Evolutionary conservation across 2,329 filamentous ascomycete genomes (phyloP), one percentile per base, ranked within the genome.

Genomic region (Colletotrichum echinochloae): DNA sequence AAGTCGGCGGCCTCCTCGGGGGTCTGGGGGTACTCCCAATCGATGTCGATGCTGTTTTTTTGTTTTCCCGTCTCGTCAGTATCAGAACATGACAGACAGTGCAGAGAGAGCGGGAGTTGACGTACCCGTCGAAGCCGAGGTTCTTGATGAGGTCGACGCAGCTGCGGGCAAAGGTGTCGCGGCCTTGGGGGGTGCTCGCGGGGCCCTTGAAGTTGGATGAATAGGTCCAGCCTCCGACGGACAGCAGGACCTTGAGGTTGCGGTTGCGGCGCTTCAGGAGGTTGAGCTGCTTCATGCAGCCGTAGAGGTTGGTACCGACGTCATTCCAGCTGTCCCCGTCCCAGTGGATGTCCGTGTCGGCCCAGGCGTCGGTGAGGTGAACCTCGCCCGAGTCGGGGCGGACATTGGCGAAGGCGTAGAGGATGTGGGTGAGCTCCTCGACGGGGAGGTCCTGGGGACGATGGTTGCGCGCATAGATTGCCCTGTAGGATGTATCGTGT

Each of bases 201-300:
- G 94, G 92, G 35, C 82, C 83, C n/a, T 88, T 87, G 81, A 98
- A 97, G 82, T 97, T 96, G 79, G 88, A 84, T 73, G 91, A 93
- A 80, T 97, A 97, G 0, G 94, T 97, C 94, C 94, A 98, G 60
- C 95, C 95, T 72, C 95, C 95, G 72, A 98, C 93, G 64, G 92
- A 94, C 5, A 98, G 87, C 16, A 98, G 86, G 4, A 96, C 85
- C 80, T 97, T 97, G 72, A 98, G 85, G 74, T 95, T 91, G 57
- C 94, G 91, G 80, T 97, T 93, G 72, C 87, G 85, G 73, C 89
- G 89, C 84, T 98, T 98, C 55, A 95, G 87, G 1, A 97, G 85
- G 79, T 93, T 94, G 44, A 97, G 88, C 82, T 97, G 94, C 84
- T 97, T 97, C 73, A 96, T 80, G 78, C 93, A 95, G 61, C 95